Conservation (phyloP, 2,329 filamentous ascomycete genomes). For the Arthrobotrys entomopaga region DNA sequence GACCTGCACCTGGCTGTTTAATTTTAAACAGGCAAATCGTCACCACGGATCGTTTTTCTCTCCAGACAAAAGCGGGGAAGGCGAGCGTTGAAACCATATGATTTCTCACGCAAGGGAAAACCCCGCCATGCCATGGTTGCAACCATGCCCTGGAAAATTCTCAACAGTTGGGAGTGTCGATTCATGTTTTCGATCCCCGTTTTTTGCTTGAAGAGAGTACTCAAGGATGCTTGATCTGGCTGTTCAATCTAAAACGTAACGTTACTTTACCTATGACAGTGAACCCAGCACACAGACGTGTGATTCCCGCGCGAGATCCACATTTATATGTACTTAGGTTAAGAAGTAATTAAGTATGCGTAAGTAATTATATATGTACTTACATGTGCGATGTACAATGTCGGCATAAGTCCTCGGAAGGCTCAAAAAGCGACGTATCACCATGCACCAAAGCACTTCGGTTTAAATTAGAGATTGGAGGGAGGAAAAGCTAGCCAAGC, state of each 20-base stretch:
- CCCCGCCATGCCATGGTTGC: not conserved
- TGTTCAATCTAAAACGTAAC: constrained; percentile 22
- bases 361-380: too few relatives aligned
- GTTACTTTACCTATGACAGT: constrained; percentile 29
- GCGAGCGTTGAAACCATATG: constrained; percentile 15
- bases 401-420: constrained; percentile 30
- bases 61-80: constrained; percentile 47
- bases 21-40: constrained; percentile 40
- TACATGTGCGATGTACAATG: not conserved
- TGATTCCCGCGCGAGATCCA: not conserved
- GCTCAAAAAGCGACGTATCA: constrained; percentile 8
- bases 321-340: too few relatives aligned
- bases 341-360: too few relatives aligned
- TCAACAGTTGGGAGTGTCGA: not conserved
- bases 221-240: constrained; percentile 12
- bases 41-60: not conserved
- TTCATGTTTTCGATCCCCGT: not conserved
- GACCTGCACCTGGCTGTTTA: constrained; percentile 44
- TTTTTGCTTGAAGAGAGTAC: not conserved
- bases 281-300: constrained; percentile 8
- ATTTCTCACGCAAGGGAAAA: too few relatives aligned
- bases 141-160: constrained; percentile 5
- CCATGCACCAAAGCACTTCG: constrained; percentile 29
- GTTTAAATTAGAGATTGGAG: constrained; percentile 23
- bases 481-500: not conserved